Evolutionary conservation across 2,329 filamentous ascomycete species (phyloP), one percentile per base, ranked within the genome.

Genomic region (Aspergillus novofumigatus): DNA sequence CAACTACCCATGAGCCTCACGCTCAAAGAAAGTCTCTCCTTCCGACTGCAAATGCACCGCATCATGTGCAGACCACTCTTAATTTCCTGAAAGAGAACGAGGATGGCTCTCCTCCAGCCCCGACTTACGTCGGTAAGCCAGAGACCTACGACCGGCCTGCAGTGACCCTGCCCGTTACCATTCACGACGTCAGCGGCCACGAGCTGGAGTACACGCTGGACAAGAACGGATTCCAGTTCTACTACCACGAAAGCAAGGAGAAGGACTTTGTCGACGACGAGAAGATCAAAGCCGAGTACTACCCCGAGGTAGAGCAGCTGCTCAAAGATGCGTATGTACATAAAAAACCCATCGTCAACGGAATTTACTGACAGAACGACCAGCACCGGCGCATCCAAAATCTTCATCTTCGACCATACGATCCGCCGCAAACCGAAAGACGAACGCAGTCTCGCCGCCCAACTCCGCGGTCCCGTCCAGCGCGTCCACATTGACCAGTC

Each of bases 401-500:
- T 80, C 32, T 70, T 80, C 51, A 78, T 81, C 54, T 81, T 81
- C 65, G 79, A 81, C 64, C 79, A 81, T 59, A 81, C 78, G 4
- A 79, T 81, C 59, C 76, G 79, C 26, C 74, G 75, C 1, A 65
- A 69, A 32, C 59, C 63, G 3, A 70, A 74, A 44, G 66, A 66
- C 32, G 56, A 73, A 23, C 68, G 74, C 54, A 68, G 64, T 2
- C 67, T 68, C 10, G 72, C 69, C 1, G 59, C 62, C 8, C 69
- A 73, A 52, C 53, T 65, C 14, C 75, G 79, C 35, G 74, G 77
- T 5, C 79, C 79, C 2, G 79, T 81, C 1, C 76, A 78, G 57
- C 73, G 79, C n/a, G 79, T 81, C 2, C 79, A 81, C 62, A 80
- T 80, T 66, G 79, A 81, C 59, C 80, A 81, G 59, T 79, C 78